Base-by-base conservation (phyloP, 2,329 filamentous ascomycete species). In the Diplodia corticola region DNA sequence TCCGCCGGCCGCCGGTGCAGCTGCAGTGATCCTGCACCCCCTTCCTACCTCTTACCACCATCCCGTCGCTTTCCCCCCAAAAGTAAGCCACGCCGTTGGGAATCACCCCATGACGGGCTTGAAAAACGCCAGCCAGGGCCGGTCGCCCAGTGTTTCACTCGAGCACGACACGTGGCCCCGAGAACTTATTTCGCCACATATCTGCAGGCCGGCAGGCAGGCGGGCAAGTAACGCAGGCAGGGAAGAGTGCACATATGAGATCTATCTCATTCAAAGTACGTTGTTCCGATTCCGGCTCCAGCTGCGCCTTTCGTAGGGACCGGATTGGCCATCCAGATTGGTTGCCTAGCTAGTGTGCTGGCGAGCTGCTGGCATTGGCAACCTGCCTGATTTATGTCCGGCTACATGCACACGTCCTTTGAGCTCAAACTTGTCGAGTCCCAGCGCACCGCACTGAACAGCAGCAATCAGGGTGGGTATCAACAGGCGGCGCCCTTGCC, bases 261-360 rank as follows among this genome's bases (percentile, higher is more conserved):
- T 60, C 55, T 60, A 60, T 60, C 55, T 60, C 55, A 60, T 60
- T 60, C 55, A 15, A 60, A 37, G 55, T 60, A 48, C 17, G 22
- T 9, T 17, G 24, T 20, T 60, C 55, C 55, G 20, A 17, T 30
- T 60, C n/a, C 33, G 55, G 55, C 37, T 24, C 55, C 37, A 10
- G 17, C 37, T 60, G 40, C 55, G 55, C 55, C 22, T 44, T 30
- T 30, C 37, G 22, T 48, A 28, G 20, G 22, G 55, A n/a, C 37
- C 24, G 55, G 54, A 28, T 60, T 48, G 55, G 24, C 7, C 37
- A 9, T 24, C 33, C 15, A 20, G 37, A 20, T 15, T 37, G 33
- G 22, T n/a, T 5, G 37, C 35, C 22, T 30, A 26, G 37, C 44
- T 60, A 37, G 28, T 46, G 44, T 24, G 55, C 55, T 60, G 35